A percentile compares a stretch with the other conserved stretches of the same genome.
These are phyloP conservation scores for Penicillium steckii DNA, from an alignment of 495 filamentous ascomycete species.

Conservation along the genomic window DNA sequence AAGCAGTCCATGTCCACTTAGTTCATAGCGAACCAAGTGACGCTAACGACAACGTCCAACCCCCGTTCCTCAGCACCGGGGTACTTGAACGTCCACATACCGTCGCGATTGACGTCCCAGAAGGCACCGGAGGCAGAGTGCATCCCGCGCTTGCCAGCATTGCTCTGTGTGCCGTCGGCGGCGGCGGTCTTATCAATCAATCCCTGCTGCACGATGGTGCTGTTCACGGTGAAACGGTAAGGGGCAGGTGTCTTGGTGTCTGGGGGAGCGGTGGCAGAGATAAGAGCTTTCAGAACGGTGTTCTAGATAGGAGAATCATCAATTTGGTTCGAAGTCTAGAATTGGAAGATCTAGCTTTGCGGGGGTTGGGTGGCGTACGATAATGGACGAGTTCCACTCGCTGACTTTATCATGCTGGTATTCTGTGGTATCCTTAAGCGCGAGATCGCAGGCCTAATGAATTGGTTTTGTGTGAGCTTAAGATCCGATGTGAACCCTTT, in stretches of 20 bases:
- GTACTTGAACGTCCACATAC: conserved; percentile 98
- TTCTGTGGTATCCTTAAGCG: conserved; percentile 64
- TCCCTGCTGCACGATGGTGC: conserved; percentile 92
- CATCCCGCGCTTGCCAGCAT: conserved; percentile 87
- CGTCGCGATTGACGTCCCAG: conserved; percentile 97
- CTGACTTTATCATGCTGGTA: conserved; percentile 83
- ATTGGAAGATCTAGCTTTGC: neutral
- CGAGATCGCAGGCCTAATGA: conserved; percentile 74
- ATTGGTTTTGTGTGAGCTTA: neutral
- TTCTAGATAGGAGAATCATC: conserved; percentile 61
- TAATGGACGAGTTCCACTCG: conserved; percentile 87
- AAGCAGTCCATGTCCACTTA: too few relatives aligned
- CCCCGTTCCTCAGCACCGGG: conserved; percentile 79
- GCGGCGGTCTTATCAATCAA: conserved; percentile 44
- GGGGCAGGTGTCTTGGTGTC: conserved; percentile 43
- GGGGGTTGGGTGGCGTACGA: conserved; percentile 55
- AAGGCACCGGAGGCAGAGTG: conserved; percentile 91
- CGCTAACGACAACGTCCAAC: conserved; percentile 85
- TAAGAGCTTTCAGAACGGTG: conserved; percentile 78
- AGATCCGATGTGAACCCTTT: neutral
- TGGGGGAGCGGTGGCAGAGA: conserved; percentile 72
- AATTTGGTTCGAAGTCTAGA: neutral
- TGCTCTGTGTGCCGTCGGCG: conserved; percentile 35
- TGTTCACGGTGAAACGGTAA: conserved; percentile 94
- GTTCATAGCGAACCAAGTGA: conserved; percentile 76